phyloP scores from a whole-genome alignment of 495 filamentous ascomycete species.

The Bacidia rubella region DNA sequence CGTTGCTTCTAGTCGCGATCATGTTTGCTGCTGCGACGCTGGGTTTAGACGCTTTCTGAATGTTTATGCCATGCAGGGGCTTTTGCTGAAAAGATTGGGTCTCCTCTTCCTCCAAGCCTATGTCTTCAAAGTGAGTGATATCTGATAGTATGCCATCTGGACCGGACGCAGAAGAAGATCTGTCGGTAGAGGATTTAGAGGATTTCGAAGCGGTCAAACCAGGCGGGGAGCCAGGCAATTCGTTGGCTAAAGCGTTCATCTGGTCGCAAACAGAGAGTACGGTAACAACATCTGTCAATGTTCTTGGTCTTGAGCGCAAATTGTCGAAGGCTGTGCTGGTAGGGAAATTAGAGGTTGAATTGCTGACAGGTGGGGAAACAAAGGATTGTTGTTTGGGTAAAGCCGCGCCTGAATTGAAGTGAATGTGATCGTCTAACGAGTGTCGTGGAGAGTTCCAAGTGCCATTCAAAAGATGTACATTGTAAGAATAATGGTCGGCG shows the following conservation, averaged over 20 bases:
- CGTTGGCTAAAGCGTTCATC: slow-evolving; percentile 45
- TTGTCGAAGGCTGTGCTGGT: neutral
- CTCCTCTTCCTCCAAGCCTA: slow-evolving; percentile 63
- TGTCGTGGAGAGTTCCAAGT: slow-evolving; percentile 8
- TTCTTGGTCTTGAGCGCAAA: slow-evolving; percentile 7
- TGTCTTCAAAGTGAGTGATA: slow-evolving; percentile 81
- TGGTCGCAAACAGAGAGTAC: slow-evolving; percentile 24
- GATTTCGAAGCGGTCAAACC: slow-evolving; percentile 76
- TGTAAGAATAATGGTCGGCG: slow-evolving; percentile 1
- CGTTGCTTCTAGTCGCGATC: slow-evolving; percentile 5
- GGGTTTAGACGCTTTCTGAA: slow-evolving; percentile 10
- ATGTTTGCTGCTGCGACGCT: slow-evolving; percentile 4
- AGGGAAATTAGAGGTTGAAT: neutral
- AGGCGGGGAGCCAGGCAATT: slow-evolving; percentile 64
- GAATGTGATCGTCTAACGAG: slow-evolving; percentile 11
- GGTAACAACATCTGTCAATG: slow-evolving; percentile 2
- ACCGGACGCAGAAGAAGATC: slow-evolving; percentile 57
- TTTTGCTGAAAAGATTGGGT: slow-evolving; percentile 3
- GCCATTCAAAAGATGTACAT: slow-evolving; percentile 16
- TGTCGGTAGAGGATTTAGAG: slow-evolving; percentile 81
- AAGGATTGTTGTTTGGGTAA: slow-evolving; percentile 7
- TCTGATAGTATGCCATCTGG: slow-evolving; percentile 53
- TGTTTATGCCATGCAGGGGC: slow-evolving; percentile 15
- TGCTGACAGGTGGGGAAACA: neutral
- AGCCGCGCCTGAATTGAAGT: neutral